Conservation (phyloP, 176 grass and related monocot species). For the Triticum urartu region DNA sequence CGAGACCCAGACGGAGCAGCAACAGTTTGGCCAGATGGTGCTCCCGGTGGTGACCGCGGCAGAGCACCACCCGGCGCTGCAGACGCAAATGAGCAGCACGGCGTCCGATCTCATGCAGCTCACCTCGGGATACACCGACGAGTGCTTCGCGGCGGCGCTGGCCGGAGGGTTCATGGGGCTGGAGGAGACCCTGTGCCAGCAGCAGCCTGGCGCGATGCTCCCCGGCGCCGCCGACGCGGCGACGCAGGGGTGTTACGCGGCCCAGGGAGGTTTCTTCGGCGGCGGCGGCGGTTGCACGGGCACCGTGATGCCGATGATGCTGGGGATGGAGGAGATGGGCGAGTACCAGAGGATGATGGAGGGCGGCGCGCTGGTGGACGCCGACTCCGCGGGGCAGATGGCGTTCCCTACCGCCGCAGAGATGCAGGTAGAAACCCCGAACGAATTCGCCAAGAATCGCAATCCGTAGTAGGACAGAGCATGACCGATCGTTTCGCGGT, state of each 20-base stretch:
- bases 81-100: conserved; percentile 45
- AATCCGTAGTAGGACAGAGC: not conserved
- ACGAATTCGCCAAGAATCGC: not conserved
- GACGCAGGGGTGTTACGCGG: conserved; percentile 27
- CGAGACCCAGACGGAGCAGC: conserved; percentile 28
- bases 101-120: conserved; percentile 36
- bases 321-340: conserved; percentile 48
- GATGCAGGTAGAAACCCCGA: conserved; percentile 58
- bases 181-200: conserved; percentile 42
- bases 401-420: conserved; percentile 45
- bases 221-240: not conserved
- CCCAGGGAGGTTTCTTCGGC: conserved; percentile 40
- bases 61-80: conserved; percentile 31
- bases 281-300: conserved; percentile 9
- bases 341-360: conserved; percentile 72
- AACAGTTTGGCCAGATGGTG: conserved; percentile 50
- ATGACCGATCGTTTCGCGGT: conserved; percentile 30
- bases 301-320: conserved; percentile 53
- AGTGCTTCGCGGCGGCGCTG: conserved; percentile 41
- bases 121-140: conserved; percentile 39
- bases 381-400: conserved; percentile 34
- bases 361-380: conserved; percentile 25
- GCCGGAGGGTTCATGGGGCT: conserved; percentile 45
- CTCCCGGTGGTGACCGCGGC: conserved; percentile 17
- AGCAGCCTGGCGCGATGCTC: conserved; percentile 30